Conservation (phyloP, 2,329 filamentous ascomycete species). For the Coniochaeta pulveracea region DNA sequence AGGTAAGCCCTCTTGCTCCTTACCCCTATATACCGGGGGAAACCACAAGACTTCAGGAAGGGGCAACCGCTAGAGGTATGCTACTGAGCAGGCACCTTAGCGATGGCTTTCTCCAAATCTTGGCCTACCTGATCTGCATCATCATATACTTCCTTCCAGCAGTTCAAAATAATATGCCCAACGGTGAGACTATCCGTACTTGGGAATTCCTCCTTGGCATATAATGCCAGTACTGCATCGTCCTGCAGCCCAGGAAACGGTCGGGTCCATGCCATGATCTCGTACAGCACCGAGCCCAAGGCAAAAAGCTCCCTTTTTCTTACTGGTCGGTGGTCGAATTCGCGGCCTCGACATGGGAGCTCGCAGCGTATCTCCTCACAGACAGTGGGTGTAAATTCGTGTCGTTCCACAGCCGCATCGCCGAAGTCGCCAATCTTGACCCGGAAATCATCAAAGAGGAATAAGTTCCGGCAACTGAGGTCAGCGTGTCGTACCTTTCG, state of each 20-base stretch:
- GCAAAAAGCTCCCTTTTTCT: conserved; percentile 1
- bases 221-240: neutral
- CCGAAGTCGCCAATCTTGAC: conserved; percentile 3
- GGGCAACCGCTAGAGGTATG: too few relatives aligned
- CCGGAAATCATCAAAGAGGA: conserved; percentile 1
- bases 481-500: neutral
- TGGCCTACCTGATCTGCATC: neutral
- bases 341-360: neutral
- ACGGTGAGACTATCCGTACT: neutral
- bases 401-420: neutral
- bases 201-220: neutral
- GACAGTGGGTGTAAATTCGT: neutral
- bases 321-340: neutral
- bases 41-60: too few relatives aligned
- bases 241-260: neutral
- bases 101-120: too few relatives aligned
- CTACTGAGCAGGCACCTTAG: too few relatives aligned
- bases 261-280: conserved; percentile 1
- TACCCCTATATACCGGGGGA: too few relatives aligned
- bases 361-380: conserved; percentile 2
- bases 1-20: too few relatives aligned
- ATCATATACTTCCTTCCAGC: neutral
- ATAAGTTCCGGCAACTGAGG: conserved; percentile 1
- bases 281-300: neutral
- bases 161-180: neutral